Base-by-base conservation (phyloP, 306 rosid species). In the Prosopis cineraria region DNA sequence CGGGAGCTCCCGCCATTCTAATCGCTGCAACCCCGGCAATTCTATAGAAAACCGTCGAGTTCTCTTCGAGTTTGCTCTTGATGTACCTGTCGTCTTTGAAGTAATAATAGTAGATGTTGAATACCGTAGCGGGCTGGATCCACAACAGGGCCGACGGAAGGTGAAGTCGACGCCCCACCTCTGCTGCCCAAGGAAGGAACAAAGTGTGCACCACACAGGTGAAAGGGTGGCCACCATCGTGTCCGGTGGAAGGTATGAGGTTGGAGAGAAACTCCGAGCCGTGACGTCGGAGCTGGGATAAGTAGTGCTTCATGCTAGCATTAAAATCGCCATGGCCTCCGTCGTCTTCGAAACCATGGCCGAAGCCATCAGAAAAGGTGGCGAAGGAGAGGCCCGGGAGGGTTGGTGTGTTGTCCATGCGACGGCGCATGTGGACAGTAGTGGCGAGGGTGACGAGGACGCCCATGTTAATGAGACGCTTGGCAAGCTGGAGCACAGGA, bases 361-460 rank as follows among this genome's bases (percentile, higher is more conserved):
- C 92, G 6, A 37, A 64, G 63, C 92, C 90, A 24, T 86, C 92
- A 6, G 88, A 84, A 82, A 84, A 79, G 24, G 70, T 17, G 55
- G 79, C 80, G 19, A 81, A 43, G 47, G 87, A 27, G 45, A 90
- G 81, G 52, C 78, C 76, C 0, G 47, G 56, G 13, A 75, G 6
- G 70, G 75, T 27, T 1, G 87, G 19, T 31, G 43, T 37, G 7
- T 73, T 75, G 52, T 19, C 13, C 48, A 90, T 60, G 37, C 68
- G 79, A n/a, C 86, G 78, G 63, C 59, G 52, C 41, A 78, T 80
- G 70, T 24, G 29, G 48, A 76, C 3, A 16, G 59, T 63, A 10
- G 84, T 83, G 8, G 59, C 77, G 2, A 81, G 67, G 2, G 96
- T 87, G 67, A 88, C 92, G 2, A 70, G 59, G 2, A 59, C 70